phyloP scores from a whole-genome alignment of 169 alveolate species.

The Plasmodium ovale region DNA sequence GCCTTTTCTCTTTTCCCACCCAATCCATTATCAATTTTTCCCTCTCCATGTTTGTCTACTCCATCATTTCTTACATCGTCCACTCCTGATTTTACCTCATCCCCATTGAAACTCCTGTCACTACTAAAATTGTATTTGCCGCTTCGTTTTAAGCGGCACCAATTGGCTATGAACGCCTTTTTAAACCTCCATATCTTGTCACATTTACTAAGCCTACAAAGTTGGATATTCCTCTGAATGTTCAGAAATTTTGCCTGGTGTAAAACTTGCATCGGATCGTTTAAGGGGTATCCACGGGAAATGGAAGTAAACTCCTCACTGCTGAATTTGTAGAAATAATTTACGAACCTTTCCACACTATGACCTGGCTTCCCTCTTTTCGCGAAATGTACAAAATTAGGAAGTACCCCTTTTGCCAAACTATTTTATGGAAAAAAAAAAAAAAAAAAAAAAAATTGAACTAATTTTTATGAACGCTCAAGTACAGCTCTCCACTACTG shows the following conservation, averaged over 20 bases:
- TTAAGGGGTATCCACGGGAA: background rate
- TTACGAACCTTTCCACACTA: too few relatives aligned
- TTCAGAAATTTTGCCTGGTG: slow-evolving; percentile 26
- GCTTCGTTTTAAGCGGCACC: background rate
- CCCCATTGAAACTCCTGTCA: background rate
- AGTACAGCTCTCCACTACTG: too few relatives aligned
- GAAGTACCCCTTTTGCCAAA: too few relatives aligned
- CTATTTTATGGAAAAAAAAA: too few relatives aligned
- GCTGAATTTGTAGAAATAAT: too few relatives aligned
- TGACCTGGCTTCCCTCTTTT: too few relatives aligned
- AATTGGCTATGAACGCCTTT: background rate
- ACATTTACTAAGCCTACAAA: slow-evolving; percentile 3
- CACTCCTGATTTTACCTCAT: background rate
- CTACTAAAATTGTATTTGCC: background rate
- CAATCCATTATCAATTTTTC: too few relatives aligned
- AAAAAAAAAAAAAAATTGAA: too few relatives aligned
- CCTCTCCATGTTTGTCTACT: background rate
- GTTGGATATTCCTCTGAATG: slow-evolving; percentile 4
- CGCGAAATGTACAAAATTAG: too few relatives aligned
- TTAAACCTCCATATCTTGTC: slow-evolving; percentile 7
- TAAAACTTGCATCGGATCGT: slow-evolving; percentile 20
- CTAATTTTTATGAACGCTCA: too few relatives aligned
- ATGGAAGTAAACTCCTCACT: too few relatives aligned
- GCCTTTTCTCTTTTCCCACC: background rate
- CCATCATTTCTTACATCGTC: background rate